Percentiles rank a stretch among this genome's conserved stretches.
These are phyloP conservation scores for Saturnispora saitoi DNA, from an alignment of 805 yeast species.

Conservation along the genomic window DNA sequence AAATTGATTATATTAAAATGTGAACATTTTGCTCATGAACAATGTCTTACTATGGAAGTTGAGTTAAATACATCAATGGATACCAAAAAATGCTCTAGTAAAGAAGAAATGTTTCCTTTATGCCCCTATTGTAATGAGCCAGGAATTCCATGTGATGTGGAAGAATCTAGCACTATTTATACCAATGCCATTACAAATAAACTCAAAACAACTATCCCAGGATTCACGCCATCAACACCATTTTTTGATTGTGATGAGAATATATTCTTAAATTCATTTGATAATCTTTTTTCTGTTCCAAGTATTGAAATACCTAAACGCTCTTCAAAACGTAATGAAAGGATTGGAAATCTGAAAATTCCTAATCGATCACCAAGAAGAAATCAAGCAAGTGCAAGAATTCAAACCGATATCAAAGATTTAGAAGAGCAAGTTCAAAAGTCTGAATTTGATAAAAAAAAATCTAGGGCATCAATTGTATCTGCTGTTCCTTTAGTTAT, in stretches of 20 bases:
- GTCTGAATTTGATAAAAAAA: conserved; percentile 16
- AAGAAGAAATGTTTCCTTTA: conserved; percentile 18
- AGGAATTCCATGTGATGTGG: conserved; percentile 20
- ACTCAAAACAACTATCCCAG: background rate
- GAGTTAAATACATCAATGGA: conserved; percentile 17
- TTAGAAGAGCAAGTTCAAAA: background rate
- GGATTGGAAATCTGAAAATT: background rate
- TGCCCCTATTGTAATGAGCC: conserved; percentile 20
- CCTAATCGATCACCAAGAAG: conserved; percentile 5
- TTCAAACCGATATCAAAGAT: background rate
- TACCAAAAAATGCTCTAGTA: background rate
- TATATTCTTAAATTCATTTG: background rate
- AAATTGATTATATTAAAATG: conserved; percentile 42
- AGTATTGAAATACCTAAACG: background rate
- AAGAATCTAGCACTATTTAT: conserved; percentile 16
- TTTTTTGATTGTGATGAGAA: background rate
- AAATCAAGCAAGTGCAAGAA: too few species aligned
- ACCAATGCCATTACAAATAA: conserved; percentile 10
- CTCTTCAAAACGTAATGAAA: background rate
- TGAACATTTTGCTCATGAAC: conserved; percentile 49
- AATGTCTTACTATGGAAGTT: conserved; percentile 41
- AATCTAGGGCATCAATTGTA: conserved; percentile 29
- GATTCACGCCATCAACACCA: background rate
- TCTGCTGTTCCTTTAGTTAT: conserved; percentile 29
- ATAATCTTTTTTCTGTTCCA: background rate